A percentile compares a stretch with the other conserved stretches of the same genome.
These are phyloP conservation scores for Pseudovirgaria hyperparasitica DNA, from an alignment of 2,329 filamentous ascomycete genomes.

Conservation along the genomic window DNA sequence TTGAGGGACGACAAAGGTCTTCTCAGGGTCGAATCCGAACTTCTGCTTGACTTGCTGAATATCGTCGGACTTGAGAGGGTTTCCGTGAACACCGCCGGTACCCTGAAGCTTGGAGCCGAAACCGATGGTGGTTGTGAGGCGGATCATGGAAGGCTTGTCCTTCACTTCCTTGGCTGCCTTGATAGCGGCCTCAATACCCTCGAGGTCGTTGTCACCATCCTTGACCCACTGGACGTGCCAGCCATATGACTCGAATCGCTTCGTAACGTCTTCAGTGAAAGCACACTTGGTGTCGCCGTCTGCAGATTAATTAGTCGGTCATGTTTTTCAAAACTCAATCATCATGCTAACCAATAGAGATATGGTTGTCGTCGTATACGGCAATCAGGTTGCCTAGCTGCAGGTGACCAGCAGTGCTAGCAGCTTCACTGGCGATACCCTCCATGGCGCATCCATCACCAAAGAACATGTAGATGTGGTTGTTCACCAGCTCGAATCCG, in stretches of 20 bases:
- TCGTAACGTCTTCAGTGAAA: slow-evolving; percentile 92
- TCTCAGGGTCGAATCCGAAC: slow-evolving; percentile 90
- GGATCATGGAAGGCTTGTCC: slow-evolving; percentile 95
- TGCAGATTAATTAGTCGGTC: slow-evolving; percentile 16
- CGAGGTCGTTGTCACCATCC: slow-evolving; percentile 81
- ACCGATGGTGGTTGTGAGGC: slow-evolving; percentile 93
- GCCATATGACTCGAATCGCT: slow-evolving; percentile 93
- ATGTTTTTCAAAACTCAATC: slow-evolving; percentile 1
- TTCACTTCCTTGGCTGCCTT: slow-evolving; percentile 73
- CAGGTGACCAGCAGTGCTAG: slow-evolving; percentile 84
- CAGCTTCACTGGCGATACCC: slow-evolving; percentile 88
- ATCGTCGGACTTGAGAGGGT: slow-evolving; percentile 89
- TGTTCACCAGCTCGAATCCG: slow-evolving; percentile 79
- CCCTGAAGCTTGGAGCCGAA: slow-evolving; percentile 89
- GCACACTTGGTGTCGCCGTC: slow-evolving; percentile 93
- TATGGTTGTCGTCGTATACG: slow-evolving; percentile 98
- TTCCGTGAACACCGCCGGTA: slow-evolving; percentile 91
- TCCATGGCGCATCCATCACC: slow-evolving; percentile 99
- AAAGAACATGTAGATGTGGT: slow-evolving; percentile 95
- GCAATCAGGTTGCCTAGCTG: slow-evolving; percentile 95
- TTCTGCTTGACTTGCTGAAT: slow-evolving; percentile 85
- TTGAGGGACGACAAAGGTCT: slow-evolving; percentile 88
- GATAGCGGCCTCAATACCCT: slow-evolving; percentile 78
- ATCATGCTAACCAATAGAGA: slow-evolving; percentile 53
- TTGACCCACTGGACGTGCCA: slow-evolving; percentile 82